Base-by-base conservation (phyloP, 768 basidiomycete genomes). In the Suillus placidus region DNA sequence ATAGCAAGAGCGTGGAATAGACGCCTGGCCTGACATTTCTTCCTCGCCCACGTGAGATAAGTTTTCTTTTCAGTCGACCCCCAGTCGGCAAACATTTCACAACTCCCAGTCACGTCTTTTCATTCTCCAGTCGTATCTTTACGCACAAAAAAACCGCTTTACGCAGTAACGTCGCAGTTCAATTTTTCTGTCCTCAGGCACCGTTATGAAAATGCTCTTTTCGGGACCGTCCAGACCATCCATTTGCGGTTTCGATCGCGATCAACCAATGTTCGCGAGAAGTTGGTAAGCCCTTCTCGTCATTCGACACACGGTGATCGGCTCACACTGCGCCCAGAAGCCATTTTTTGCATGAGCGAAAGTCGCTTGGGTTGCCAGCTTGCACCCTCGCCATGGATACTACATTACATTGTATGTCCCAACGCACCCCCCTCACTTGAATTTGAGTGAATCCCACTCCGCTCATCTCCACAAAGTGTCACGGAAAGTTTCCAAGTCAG, bases 221-320 rank as follows among this genome's bases (percentile, higher is more conserved):
- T 76, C 76, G 76, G 76, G 73, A 67, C 76, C 76, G 76, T 71
- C 66, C 61, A 72, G 70, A 68, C 71, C 70, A 69, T 64, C 73
- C 69, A 71, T 67, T 70, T 68, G 47, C 66, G 68, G 69, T 67
- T 49, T 49, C 45, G 64, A 63, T 63, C 61, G 71, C 71, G 72
- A 75, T 75, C 71, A 73, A 68, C 67, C 37, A 63, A 61, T 60
- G 35, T 37, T 34, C 61, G 26, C 57, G 16, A 60, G 38, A 58
- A 58, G 16, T 18, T 58, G 3, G 56, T 23, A 56, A 67, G 70
- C 67, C 68, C 71, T 67, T 52, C 57, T 35, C 71, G 64, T 71
- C 71, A 74, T 73, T 66, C 64, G 32, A 71, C 60, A 42, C 68
- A 74, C 71, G 70, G 69, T 74, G 71, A 75, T 75, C 73, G 68